A percentile compares a stretch with the other conserved stretches of the same genome.
Conservation (phyloP, 768 basidiomycete species). For the Boletus rubescentipes region DNA sequence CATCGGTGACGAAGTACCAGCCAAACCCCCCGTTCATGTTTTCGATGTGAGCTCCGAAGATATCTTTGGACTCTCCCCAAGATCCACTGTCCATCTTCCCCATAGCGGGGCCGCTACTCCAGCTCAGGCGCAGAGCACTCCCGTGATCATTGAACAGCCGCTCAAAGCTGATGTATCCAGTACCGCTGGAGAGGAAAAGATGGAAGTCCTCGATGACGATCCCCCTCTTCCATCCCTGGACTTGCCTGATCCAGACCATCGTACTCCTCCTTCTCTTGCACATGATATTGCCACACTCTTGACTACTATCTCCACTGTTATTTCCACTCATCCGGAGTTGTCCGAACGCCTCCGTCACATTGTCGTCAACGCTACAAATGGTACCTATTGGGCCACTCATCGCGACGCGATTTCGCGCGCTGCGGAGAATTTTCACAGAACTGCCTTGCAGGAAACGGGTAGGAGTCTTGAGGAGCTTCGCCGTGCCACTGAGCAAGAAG, state of each 20-base stretch:
- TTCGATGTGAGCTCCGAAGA: constrained; percentile 38
- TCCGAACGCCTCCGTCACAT: constrained; percentile 67
- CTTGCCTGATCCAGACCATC: constrained; percentile 22
- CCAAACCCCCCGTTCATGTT: constrained; percentile 65
- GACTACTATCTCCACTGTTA: constrained; percentile 50
- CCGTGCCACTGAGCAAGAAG: constrained; percentile 59
- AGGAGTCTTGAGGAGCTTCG: constrained; percentile 46
- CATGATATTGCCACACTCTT: constrained; percentile 66
- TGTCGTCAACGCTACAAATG: constrained; percentile 56
- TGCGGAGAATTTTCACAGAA: constrained; percentile 52
- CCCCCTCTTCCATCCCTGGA: constrained; percentile 53
- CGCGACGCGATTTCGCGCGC: constrained; percentile 58
- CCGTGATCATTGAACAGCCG: constrained; percentile 31
- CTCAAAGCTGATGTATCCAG: constrained; percentile 15
- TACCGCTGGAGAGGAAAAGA: constrained; percentile 10
- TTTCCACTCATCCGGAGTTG: constrained; percentile 69
- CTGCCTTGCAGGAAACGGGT: constrained; percentile 38
- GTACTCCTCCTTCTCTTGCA: constrained; percentile 47
- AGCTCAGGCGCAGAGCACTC: constrained; percentile 41
- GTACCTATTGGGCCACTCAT: constrained; percentile 69
- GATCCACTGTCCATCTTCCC: constrained; percentile 15
- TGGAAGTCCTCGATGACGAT: constrained; percentile 34
- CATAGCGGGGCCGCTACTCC: constrained; percentile 27
- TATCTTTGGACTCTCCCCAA: constrained; percentile 20
- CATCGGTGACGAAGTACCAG: constrained; percentile 39